A percentile compares a stretch with the other conserved stretches of the same genome.
Conservation (phyloP, 306 rosid genomes). For the Chamaecrista fasciculata region DNA sequence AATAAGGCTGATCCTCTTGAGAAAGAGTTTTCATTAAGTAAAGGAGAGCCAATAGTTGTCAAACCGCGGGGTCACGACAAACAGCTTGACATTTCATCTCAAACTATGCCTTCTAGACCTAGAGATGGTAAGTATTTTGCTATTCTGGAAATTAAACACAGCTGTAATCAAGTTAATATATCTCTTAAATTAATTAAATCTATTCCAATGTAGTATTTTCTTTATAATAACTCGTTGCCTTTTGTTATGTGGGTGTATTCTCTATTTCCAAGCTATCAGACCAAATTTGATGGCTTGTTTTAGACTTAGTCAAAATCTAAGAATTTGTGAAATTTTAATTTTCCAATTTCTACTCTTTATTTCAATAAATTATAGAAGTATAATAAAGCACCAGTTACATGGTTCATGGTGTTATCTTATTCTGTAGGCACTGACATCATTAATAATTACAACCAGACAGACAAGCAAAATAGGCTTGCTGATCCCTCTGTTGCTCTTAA, state of each 20-base stretch:
- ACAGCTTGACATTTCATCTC: slow-evolving; percentile 41
- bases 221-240: slow-evolving; percentile 9
- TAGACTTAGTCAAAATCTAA: background rate
- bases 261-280: slow-evolving; percentile 22
- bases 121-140: slow-evolving; percentile 51
- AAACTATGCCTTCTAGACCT: slow-evolving; percentile 44
- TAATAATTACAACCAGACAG: slow-evolving; percentile 44
- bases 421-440: slow-evolving; percentile 49
- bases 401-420: slow-evolving; percentile 25
- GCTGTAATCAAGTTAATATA: slow-evolving; percentile 6
- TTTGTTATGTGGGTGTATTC: background rate
- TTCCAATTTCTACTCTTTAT: slow-evolving; percentile 8
- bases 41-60: slow-evolving; percentile 42
- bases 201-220: slow-evolving; percentile 10
- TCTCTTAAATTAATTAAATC: slow-evolving; percentile 18
- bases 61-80: slow-evolving; percentile 43
- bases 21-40: slow-evolving; percentile 40
- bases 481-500: slow-evolving; percentile 36
- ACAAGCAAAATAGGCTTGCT: slow-evolving; percentile 42
- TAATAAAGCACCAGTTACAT: slow-evolving; percentile 9
- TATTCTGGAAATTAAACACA: slow-evolving; percentile 3
- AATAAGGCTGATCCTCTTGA: slow-evolving; percentile 38
- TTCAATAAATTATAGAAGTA: background rate
- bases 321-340: background rate
- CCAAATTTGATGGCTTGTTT: background rate